Percentiles rank a stretch among this genome's conserved stretches.
These are phyloP conservation scores for Panicum virgatum DNA, from an alignment of 202 grass and related monocot species.

Conservation along the genomic window DNA sequence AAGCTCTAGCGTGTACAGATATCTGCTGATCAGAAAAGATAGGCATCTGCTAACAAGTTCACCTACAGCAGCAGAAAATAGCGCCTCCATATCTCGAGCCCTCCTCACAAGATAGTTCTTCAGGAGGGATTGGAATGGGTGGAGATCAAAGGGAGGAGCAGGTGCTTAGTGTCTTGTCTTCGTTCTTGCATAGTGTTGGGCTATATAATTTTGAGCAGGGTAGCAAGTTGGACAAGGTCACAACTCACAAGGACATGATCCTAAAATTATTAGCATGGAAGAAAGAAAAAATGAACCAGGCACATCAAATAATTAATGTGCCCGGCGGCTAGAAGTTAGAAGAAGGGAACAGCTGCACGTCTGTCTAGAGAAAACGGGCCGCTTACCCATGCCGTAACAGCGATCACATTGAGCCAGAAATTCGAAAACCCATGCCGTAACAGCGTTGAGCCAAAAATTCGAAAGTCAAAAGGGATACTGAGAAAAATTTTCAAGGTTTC, in stretches of 20 bases:
- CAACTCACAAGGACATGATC: background rate
- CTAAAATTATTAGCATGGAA: background rate
- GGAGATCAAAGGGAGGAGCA: background rate
- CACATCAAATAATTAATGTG: no score
- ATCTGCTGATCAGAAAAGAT: conserved; percentile 10
- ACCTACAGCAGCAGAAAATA: background rate
- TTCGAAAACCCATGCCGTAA: no score
- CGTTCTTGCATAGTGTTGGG: background rate
- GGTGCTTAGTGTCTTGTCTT: background rate
- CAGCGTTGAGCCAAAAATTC: no score
- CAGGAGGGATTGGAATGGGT: no score
- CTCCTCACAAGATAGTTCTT: background rate
- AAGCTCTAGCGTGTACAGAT: background rate
- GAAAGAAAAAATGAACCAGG: background rate
- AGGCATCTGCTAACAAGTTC: background rate
- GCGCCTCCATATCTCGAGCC: background rate
- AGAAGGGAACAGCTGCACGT: no score
- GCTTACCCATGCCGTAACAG: no score
- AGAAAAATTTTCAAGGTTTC: no score
- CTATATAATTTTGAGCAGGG: background rate
- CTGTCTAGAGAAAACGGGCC: no score
- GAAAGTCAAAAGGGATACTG: no score
- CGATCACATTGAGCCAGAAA: no score
- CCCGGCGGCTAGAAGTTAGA: no score
- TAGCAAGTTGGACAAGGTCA: background rate